Conservation (phyloP, 345 rosid species). For the Angophora floribunda region DNA sequence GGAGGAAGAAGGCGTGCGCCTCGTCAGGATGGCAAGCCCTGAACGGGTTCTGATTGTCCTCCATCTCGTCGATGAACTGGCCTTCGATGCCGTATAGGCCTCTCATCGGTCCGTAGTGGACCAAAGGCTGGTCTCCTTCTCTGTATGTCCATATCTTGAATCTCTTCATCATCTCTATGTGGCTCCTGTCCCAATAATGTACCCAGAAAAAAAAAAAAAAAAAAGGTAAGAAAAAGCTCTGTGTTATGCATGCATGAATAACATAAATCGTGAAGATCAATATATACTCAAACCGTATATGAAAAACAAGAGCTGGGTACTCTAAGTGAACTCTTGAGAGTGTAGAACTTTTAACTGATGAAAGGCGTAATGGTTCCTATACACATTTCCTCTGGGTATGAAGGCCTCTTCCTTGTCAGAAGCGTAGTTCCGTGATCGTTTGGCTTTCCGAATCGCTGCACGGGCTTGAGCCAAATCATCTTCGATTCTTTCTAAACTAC, state of each 20-base stretch:
- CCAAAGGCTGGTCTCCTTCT: constrained; percentile 48
- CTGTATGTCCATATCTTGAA: constrained; percentile 25
- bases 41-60: constrained; percentile 13
- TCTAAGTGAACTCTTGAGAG: not conserved
- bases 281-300: not conserved
- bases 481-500: constrained; percentile 19
- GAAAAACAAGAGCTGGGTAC: not conserved
- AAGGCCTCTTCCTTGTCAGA: constrained; percentile 17
- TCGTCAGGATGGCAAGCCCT: constrained; percentile 39
- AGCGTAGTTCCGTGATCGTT: constrained; percentile 15
- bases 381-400: constrained; percentile 36
- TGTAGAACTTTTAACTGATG: constrained; percentile 32
- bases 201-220: too few relatives aligned
- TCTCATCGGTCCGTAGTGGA: constrained; percentile 37
- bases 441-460: constrained; percentile 31
- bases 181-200: constrained; percentile 25
- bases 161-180: constrained; percentile 31
- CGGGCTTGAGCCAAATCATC: constrained; percentile 39
- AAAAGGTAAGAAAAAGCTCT: not conserved
- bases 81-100: constrained; percentile 30
- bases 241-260: not conserved
- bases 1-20: constrained; percentile 44
- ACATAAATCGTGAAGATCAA: not conserved
- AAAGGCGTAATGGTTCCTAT: constrained; percentile 47
- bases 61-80: constrained; percentile 26